Percentiles rank a stretch among this genome's conserved stretches.
These are phyloP conservation scores for Piper betle DNA, from an alignment of 164 flowering plant genomes.

Conservation along the genomic window DNA sequence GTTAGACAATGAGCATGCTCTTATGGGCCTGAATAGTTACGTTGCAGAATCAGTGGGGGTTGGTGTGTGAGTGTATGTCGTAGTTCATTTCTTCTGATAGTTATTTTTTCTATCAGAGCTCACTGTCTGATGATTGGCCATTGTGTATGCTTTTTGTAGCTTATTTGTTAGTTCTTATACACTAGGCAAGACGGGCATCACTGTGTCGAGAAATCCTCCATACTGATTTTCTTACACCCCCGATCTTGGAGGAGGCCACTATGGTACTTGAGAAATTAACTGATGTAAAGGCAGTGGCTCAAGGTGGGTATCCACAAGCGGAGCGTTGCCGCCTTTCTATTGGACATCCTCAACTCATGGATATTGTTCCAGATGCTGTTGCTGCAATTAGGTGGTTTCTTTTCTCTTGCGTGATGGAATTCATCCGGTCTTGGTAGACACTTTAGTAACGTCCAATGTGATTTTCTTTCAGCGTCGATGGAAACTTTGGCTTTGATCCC, in stretches of 20 bases:
- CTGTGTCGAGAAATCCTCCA: conserved; percentile 57
- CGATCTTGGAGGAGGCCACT: conserved; percentile 59
- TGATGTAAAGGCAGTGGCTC: conserved; percentile 52
- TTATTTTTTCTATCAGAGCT: too few relatives aligned
- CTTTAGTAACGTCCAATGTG: neutral
- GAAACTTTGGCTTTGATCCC: conserved; percentile 74
- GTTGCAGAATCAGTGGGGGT: too few relatives aligned
- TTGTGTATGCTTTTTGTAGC: neutral
- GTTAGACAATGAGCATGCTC: too few relatives aligned
- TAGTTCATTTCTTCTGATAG: too few relatives aligned
- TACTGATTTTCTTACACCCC: conserved; percentile 85
- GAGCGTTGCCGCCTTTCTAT: conserved; percentile 87
- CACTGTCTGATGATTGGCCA: neutral
- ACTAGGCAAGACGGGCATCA: conserved; percentile 61
- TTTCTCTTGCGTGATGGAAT: neutral
- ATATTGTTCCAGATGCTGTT: conserved; percentile 56
- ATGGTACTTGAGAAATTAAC: conserved; percentile 50
- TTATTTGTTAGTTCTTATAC: conserved; percentile 3
- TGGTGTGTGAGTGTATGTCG: too few relatives aligned
- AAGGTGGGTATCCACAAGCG: conserved; percentile 93
- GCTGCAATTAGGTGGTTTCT: conserved; percentile 52
- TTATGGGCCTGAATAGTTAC: too few relatives aligned
- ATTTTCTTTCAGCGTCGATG: conserved; percentile 50
- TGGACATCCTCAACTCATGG: conserved; percentile 59
- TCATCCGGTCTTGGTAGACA: neutral